Percentiles rank a stretch among this genome's conserved stretches.
phyloP scores from a whole-genome alignment of 257 asterid genomes.

The Voacanga thouarsii region DNA sequence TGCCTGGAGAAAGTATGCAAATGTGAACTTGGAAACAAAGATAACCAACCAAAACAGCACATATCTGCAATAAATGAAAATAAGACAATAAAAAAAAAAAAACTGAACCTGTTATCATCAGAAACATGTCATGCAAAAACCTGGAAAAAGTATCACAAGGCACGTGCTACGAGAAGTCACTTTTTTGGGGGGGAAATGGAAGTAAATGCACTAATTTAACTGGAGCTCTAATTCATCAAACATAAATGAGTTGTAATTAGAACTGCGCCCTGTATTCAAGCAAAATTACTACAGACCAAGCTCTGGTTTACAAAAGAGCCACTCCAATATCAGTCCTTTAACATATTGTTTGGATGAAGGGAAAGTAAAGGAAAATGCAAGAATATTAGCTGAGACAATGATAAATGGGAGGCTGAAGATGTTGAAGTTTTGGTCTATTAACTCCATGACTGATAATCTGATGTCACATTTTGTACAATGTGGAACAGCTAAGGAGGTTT shows the following conservation, averaged over 20 bases:
- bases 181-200: neutral
- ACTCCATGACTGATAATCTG: neutral
- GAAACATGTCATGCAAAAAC: neutral
- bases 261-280: neutral
- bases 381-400: neutral
- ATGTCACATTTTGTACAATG: neutral
- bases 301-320: neutral
- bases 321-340: neutral
- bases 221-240: neutral
- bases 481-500: neutral
- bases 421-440: neutral
- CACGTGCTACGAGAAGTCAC: neutral
- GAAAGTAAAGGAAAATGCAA: neutral
- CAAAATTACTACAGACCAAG: neutral
- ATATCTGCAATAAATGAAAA: slow-evolving; percentile 50
- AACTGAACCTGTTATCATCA: neutral
- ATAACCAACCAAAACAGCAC: slow-evolving; percentile 92
- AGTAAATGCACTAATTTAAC: neutral
- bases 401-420: neutral
- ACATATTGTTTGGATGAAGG: neutral
- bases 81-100: neutral
- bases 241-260: neutral
- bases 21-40: slow-evolving; percentile 83
- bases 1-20: slow-evolving; percentile 97
- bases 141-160: neutral